Percentiles rank a stretch among this genome's conserved stretches.
These are phyloP conservation scores for Aspergillus funiculosus DNA, from an alignment of 495 filamentous ascomycete genomes.

Conservation along the genomic window DNA sequence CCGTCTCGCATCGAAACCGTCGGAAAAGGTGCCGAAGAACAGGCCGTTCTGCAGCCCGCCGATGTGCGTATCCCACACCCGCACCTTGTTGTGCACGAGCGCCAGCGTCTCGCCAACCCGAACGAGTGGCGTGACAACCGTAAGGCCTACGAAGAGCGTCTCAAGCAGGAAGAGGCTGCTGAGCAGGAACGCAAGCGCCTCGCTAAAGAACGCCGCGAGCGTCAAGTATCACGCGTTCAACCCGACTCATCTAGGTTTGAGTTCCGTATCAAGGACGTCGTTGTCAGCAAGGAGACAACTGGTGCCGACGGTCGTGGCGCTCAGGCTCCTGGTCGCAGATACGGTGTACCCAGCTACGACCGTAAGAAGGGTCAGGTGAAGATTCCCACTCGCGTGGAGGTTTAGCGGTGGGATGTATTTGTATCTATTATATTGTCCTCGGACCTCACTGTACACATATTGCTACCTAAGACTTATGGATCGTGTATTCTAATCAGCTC, in stretches of 20 bases:
- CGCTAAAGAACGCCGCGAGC: slow-evolving; percentile 36
- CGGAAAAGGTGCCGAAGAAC: slow-evolving; percentile 38
- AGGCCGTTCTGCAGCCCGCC: slow-evolving; percentile 64
- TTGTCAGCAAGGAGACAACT: slow-evolving; percentile 50
- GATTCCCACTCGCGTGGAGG: slow-evolving; percentile 60
- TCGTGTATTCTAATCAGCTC: no score
- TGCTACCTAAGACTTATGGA: no score
- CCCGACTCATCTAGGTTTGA: slow-evolving; percentile 61
- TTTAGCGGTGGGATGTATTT: slow-evolving; percentile 18
- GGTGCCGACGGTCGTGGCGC: slow-evolving; percentile 55
- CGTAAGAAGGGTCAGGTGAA: slow-evolving; percentile 68
- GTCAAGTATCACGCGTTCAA: slow-evolving; percentile 35
- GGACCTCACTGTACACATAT: no score
- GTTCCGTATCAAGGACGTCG: slow-evolving; percentile 68
- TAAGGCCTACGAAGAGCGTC: slow-evolving; percentile 36
- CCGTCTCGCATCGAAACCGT: slow-evolving; percentile 35
- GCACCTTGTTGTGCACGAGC: slow-evolving; percentile 63
- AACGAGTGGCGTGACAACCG: slow-evolving; percentile 31
- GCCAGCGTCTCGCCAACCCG: slow-evolving; percentile 25
- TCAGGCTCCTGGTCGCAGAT: slow-evolving; percentile 56
- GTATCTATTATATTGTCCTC: background rate
- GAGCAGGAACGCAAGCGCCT: slow-evolving; percentile 35
- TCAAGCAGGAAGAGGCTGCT: slow-evolving; percentile 37
- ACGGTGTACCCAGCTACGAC: slow-evolving; percentile 64
- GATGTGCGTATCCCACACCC: slow-evolving; percentile 87